Conservation (phyloP, 257 asterid species). For the Capsicum baccatum region DNA sequence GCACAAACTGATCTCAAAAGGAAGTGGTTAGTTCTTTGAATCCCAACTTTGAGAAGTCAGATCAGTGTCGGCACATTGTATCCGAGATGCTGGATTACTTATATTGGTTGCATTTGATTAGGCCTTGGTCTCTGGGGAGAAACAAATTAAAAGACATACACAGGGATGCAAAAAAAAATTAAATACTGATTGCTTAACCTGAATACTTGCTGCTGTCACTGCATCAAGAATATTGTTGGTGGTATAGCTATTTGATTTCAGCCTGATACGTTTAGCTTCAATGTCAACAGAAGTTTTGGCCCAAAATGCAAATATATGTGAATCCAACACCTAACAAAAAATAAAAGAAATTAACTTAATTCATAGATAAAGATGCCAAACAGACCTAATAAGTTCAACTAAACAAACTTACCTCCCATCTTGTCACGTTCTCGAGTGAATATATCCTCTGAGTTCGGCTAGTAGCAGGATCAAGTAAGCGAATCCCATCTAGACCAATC, state of each 20-base stretch:
- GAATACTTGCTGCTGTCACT: conserved; percentile 90
- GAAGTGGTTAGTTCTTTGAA: conserved; percentile 5
- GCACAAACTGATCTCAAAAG: not conserved
- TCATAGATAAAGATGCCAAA: not conserved
- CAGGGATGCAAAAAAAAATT: not conserved
- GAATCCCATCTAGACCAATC: conserved; percentile 92
- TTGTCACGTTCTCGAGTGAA: conserved; percentile 69
- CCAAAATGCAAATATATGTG: conserved; percentile 89
- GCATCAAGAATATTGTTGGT: conserved; percentile 80
- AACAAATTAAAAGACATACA: not conserved
- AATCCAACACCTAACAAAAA: conserved; percentile 68
- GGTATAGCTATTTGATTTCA: conserved; percentile 84
- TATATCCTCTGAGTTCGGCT: conserved; percentile 64
- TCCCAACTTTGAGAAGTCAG: not conserved
- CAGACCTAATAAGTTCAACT: not conserved
- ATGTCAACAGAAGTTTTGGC: conserved; percentile 67
- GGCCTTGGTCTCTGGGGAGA: not conserved
- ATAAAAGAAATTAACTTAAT: conserved; percentile 8
- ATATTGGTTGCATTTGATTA: not conserved
- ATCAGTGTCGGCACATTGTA: not conserved
- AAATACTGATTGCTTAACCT: conserved; percentile 50
- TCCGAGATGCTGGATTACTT: not conserved
- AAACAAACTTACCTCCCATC: conserved; percentile 68
- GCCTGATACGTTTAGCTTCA: conserved; percentile 74
- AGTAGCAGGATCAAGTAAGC: conserved; percentile 72